Percentiles rank a stretch among this genome's conserved stretches.
These are phyloP conservation scores for Fusarium sp. DNA, from an alignment of 2,329 filamentous ascomycete genomes.

Conservation along the genomic window DNA sequence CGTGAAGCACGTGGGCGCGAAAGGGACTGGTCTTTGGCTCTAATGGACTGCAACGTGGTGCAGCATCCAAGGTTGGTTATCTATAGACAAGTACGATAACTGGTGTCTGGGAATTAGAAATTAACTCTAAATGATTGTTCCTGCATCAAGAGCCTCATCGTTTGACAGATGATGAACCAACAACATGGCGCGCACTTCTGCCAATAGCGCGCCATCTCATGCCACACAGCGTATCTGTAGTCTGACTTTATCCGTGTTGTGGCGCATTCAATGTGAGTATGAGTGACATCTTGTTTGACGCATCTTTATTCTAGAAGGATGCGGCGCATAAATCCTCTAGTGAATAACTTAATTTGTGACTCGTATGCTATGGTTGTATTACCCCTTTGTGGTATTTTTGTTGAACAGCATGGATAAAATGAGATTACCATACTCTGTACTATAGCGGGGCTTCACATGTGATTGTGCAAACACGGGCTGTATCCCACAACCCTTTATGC, in stretches of 20 bases:
- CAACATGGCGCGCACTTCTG: not conserved
- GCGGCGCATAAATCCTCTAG: not conserved
- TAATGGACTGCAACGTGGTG: too few relatives aligned
- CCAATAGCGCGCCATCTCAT: not conserved
- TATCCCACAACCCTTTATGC: not conserved
- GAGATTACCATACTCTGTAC: not conserved
- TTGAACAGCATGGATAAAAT: constrained; percentile 8
- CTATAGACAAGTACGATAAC: too few relatives aligned
- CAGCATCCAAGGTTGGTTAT: too few relatives aligned
- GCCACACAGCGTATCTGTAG: not conserved
- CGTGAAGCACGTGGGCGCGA: not conserved
- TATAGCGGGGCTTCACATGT: constrained; percentile 9
- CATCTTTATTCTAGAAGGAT: not conserved
- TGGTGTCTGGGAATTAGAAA: not conserved
- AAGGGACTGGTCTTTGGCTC: too few relatives aligned
- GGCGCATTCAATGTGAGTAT: not conserved
- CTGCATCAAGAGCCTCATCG: not conserved
- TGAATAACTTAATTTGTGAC: not conserved
- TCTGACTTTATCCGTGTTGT: not conserved
- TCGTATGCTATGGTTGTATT: not conserved
- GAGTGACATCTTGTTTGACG: too few relatives aligned
- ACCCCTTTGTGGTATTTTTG: not conserved
- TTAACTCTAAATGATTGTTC: not conserved
- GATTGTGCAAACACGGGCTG: not conserved
- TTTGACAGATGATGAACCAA: not conserved